Evolutionary conservation across 805 yeast species (phyloP).

Genomic region (Saturnispora kantuleensis): DNA sequence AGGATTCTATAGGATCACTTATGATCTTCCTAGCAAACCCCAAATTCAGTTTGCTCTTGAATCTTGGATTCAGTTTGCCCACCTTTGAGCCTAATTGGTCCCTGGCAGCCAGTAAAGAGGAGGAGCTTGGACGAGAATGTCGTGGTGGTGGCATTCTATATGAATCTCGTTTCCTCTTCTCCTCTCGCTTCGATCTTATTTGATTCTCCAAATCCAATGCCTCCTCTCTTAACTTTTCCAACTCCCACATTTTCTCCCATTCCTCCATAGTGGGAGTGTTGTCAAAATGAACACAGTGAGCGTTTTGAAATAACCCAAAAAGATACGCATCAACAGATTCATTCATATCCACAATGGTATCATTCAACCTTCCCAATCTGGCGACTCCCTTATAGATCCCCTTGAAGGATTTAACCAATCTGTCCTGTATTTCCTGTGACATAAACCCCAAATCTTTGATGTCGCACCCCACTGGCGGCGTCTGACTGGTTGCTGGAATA

Average conservation of each 20-base stretch:
- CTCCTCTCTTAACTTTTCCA: conserved; percentile 14
- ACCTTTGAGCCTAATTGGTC: no score
- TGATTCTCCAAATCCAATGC: conserved; percentile 13
- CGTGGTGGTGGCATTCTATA: conserved; percentile 21
- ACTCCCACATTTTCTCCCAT: conserved; percentile 15
- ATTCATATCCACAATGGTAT: conserved; percentile 54
- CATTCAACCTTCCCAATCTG: conserved; percentile 50
- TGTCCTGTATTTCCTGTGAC: conserved; percentile 12
- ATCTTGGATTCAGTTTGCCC: background rate
- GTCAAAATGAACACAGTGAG: conserved; percentile 76
- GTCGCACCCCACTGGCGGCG: conserved; percentile 8
- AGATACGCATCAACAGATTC: conserved; percentile 65
- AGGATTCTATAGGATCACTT: conserved; percentile 1
- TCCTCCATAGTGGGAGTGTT: conserved; percentile 20
- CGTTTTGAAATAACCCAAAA: conserved; percentile 74
- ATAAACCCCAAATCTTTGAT: conserved; percentile 19
- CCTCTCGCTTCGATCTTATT: conserved; percentile 10
- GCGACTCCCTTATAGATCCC: conserved; percentile 45
- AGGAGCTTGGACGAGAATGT: background rate
- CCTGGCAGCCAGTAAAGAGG: no score
- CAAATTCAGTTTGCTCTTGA: conserved; percentile 3
- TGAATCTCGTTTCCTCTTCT: conserved; percentile 9
- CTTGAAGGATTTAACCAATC: conserved; percentile 14
- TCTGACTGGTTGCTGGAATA: background rate
- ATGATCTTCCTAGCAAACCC: conserved; percentile 8